Conservation (phyloP, 2,329 filamentous ascomycete species). For the Arthrobotrys sphaeroides region DNA sequence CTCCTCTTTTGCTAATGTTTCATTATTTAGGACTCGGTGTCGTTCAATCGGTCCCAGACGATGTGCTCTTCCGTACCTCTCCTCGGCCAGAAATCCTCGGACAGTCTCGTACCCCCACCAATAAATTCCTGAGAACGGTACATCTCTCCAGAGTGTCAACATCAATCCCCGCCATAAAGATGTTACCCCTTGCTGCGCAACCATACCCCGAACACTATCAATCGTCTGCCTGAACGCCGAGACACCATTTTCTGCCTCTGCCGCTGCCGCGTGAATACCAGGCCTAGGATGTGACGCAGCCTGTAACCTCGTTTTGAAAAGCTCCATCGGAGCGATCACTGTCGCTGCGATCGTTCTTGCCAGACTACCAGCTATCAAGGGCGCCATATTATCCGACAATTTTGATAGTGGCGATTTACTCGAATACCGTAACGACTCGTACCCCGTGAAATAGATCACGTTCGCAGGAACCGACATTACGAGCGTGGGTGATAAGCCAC, state of each 20-base stretch:
- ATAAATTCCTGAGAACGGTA: slow-evolving; percentile 95
- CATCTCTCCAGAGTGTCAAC: slow-evolving; percentile 93
- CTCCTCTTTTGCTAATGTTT: slow-evolving; percentile 47
- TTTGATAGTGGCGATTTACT: slow-evolving; percentile 75
- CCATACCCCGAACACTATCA: slow-evolving; percentile 79
- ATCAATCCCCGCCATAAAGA: slow-evolving; percentile 91
- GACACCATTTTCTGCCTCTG: slow-evolving; percentile 62
- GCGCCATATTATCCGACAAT: slow-evolving; percentile 76
- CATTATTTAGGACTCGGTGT: slow-evolving; percentile 70
- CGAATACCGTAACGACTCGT: slow-evolving; percentile 89
- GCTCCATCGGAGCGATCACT: slow-evolving; percentile 87
- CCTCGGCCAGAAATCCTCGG: slow-evolving; percentile 64
- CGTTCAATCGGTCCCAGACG: slow-evolving; percentile 65
- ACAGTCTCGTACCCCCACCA: slow-evolving; percentile 97
- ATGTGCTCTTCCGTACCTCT: slow-evolving; percentile 44
- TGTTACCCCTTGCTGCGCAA: slow-evolving; percentile 76
- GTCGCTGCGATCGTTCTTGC: slow-evolving; percentile 83
- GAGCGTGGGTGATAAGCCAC: slow-evolving; percentile 90
- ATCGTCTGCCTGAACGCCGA: slow-evolving; percentile 83
- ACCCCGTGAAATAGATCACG: slow-evolving; percentile 98
- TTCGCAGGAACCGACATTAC: slow-evolving; percentile 94
- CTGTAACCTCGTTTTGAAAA: slow-evolving; percentile 92
- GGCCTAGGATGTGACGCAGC: slow-evolving; percentile 65
- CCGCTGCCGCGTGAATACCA: background rate
- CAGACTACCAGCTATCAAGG: slow-evolving; percentile 79